Evolutionary conservation across 768 basidiomycete species (phyloP), one percentile per base, ranked within the genome.

Genomic region (Tylopilus balloui): DNA sequence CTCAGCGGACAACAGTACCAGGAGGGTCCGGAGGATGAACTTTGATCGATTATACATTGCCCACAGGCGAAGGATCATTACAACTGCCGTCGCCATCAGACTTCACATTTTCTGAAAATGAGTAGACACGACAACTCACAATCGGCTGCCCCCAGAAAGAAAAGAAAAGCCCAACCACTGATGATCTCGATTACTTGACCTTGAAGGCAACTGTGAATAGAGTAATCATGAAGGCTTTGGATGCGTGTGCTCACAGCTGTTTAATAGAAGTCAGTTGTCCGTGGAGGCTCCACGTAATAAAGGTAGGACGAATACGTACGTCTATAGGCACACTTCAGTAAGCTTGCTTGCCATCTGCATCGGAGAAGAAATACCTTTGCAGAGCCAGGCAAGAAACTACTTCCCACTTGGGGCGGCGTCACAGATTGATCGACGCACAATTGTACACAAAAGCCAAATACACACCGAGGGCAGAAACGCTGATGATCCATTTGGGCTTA

Each of bases 141-240:
- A 15, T 50, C 48, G 8, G 54, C 51, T 6, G 43, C 51, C 17
- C 13, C 24, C 6, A 38, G 4, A 25, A 55, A 54, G 21, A 49
- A 13, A 13, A 43, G 1, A 9, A 47, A 50, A 12, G 45, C 12
- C 41, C 48, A 55, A 11, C 11, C 14, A 1, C 6, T 29, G 13
- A 40, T 4, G 17, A 34, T 13, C 15, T 2, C 1, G 0, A 47
- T 20, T 7, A 54, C 9, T 19, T 27, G 14, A 47, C 50, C 53
- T 54, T 17, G 27, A 2, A 47, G 28, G 9, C 14, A 8, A n/a
- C 6, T 10, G 10, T 42, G 17, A 47, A 20, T 35, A 25, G 13
- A 24, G 6, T 15, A 3, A 6, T 3, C 5, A 40, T 15, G 19
- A 3, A 14, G 19, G 11, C 1, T 3, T 27, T 5, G 7, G 2